Percentiles rank a stretch among this genome's conserved stretches.
Conservation (phyloP, 768 basidiomycete genomes). For the Lactarius hengduanensis region DNA sequence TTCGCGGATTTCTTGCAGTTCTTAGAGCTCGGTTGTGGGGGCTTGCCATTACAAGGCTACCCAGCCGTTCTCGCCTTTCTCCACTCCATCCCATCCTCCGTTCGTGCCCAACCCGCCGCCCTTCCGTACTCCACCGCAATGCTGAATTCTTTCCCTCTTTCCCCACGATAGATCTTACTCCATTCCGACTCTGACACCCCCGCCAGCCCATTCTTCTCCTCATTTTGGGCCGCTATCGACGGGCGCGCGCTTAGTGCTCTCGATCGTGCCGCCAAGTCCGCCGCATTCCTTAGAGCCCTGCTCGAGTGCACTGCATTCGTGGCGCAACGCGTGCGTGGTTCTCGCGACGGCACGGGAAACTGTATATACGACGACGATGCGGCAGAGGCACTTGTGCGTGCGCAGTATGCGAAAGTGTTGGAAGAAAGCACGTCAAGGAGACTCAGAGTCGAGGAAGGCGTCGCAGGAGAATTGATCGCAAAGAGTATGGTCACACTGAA, state of each 20-base stretch:
- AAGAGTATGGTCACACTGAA: slow-evolving; percentile 40
- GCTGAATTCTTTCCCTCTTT: not conserved
- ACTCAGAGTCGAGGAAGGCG: slow-evolving; percentile 47
- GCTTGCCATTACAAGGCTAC: slow-evolving; percentile 76
- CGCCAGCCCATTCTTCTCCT: slow-evolving; percentile 57
- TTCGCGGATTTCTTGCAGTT: slow-evolving; percentile 79
- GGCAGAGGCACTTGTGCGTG: slow-evolving; percentile 39
- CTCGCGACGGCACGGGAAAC: slow-evolving; percentile 23
- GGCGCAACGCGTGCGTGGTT: slow-evolving; percentile 41
- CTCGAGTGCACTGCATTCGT: slow-evolving; percentile 71
- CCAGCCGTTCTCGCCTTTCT: slow-evolving; percentile 77
- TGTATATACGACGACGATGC: slow-evolving; percentile 18
- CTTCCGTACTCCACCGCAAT: slow-evolving; percentile 4
- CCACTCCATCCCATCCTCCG: slow-evolving; percentile 72
- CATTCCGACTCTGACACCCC: slow-evolving; percentile 31
- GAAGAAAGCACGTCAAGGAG: slow-evolving; percentile 43
- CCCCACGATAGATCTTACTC: slow-evolving; percentile 33
- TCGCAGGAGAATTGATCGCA: slow-evolving; percentile 45
- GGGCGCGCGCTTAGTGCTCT: slow-evolving; percentile 57
- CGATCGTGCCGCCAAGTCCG: slow-evolving; percentile 49
- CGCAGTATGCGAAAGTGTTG: slow-evolving; percentile 51
- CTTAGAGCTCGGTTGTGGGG: slow-evolving; percentile 75
- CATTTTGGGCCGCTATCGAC: slow-evolving; percentile 83
- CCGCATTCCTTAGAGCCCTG: slow-evolving; percentile 66
- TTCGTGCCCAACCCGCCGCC: slow-evolving; percentile 37